Percentiles rank a stretch among this genome's conserved stretches.
Conservation (phyloP, 176 grass and related monocot species). For the Otatea glauca region DNA sequence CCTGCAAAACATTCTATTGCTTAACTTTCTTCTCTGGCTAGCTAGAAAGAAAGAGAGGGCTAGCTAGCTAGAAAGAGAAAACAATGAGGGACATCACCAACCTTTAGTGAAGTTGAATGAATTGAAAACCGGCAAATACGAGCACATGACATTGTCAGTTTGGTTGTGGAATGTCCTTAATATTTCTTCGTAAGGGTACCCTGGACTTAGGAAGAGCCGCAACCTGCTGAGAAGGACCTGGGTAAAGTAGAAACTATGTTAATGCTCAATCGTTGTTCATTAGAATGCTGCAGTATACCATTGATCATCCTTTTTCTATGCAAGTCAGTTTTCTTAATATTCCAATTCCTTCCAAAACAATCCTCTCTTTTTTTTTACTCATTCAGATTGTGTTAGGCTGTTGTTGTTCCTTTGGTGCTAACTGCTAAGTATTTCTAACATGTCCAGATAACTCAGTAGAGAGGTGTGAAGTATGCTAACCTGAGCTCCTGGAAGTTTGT, state of each 20-base stretch:
- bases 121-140: constrained; percentile 67
- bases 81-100: constrained; percentile 31
- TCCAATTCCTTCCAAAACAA: background rate
- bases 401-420: constrained; percentile 26
- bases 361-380: background rate
- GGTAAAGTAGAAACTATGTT: constrained; percentile 41
- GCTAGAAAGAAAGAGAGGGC: background rate
- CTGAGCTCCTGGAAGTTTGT: constrained; percentile 91
- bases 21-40: constrained; percentile 33
- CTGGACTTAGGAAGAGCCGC: constrained; percentile 85
- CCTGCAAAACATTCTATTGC: constrained; percentile 51
- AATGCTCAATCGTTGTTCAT: constrained; percentile 24
- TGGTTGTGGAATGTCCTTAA: constrained; percentile 89
- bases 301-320: background rate
- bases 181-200: constrained; percentile 97
- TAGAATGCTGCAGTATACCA: constrained; percentile 26
- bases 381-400: constrained; percentile 21
- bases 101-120: constrained; percentile 96
- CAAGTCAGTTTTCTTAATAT: constrained; percentile 1
- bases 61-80: background rate
- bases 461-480: constrained; percentile 49
- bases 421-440: constrained; percentile 1
- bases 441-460: background rate
- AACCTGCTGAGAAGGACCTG: constrained; percentile 94
- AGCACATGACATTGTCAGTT: constrained; percentile 88